Evolutionary conservation across 768 basidiomycete species (phyloP).

Genomic region (Clavulina sp.): DNA sequence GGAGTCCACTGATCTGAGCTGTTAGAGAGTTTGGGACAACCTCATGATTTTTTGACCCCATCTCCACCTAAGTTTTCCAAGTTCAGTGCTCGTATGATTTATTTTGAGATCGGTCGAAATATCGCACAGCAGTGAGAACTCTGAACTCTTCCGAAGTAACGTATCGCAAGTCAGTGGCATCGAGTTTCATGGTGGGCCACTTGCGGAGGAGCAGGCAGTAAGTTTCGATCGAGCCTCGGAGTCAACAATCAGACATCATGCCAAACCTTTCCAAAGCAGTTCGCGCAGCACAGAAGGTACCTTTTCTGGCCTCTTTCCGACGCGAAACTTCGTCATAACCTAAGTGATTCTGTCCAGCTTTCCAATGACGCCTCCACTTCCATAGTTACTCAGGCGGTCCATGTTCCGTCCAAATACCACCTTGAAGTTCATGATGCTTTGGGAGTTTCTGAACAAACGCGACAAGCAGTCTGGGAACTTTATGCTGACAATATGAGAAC

Average conservation of each 20-base stretch:
- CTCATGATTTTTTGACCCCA: constrained; percentile 97
- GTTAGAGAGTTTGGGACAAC: constrained; percentile 81
- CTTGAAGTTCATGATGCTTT: constrained; percentile 16
- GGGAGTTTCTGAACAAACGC: constrained; percentile 19
- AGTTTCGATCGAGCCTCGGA: no score
- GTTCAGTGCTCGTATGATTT: neutral
- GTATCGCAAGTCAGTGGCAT: constrained; percentile 88
- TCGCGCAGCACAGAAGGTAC: neutral
- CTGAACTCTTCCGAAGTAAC: constrained; percentile 84
- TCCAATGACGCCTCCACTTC: neutral
- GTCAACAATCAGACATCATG: neutral
- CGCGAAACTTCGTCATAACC: neutral
- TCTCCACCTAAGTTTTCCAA: constrained; percentile 55
- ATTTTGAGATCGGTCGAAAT: neutral
- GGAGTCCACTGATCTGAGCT: constrained; percentile 80
- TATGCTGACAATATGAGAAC: constrained; percentile 14
- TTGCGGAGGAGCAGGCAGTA: no score
- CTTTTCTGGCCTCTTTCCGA: neutral
- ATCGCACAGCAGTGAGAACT: constrained; percentile 75
- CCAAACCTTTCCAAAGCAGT: neutral
- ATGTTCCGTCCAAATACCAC: constrained; percentile 1
- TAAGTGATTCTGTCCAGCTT: neutral
- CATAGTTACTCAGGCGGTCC: no score
- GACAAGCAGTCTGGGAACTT: constrained; percentile 7
- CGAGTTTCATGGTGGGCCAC: constrained; percentile 81